A percentile compares a stretch with the other conserved stretches of the same genome.
Evolutionary conservation across 2,329 filamentous ascomycete genomes (phyloP).

Genomic region (Colletotrichum gloeosporioides): DNA sequence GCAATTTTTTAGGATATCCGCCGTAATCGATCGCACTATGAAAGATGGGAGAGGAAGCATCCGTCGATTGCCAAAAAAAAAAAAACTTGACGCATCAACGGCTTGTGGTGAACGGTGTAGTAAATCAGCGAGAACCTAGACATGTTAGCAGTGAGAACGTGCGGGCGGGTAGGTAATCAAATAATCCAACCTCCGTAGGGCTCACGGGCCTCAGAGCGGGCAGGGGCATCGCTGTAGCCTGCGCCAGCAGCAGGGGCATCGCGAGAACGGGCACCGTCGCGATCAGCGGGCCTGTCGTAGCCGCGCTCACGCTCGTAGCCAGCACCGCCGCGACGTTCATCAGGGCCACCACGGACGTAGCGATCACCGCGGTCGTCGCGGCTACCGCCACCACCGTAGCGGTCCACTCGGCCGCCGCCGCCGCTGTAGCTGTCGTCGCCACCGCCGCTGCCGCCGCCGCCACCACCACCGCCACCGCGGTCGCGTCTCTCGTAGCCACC

Average conservation of each 20-base stretch:
- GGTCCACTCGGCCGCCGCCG: conserved; percentile 44
- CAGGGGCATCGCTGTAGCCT: conserved; percentile 45
- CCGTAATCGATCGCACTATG: conserved; percentile 20
- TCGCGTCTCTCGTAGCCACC: conserved; percentile 63
- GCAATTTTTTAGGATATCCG: conserved; percentile 23
- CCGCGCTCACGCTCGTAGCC: conserved; percentile 58
- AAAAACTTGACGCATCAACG: not conserved
- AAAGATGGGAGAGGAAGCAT: conserved; percentile 3
- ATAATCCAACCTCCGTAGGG: conserved; percentile 46
- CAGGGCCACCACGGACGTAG: conserved; percentile 45
- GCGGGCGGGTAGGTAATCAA: not conserved
- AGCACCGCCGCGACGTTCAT: conserved; percentile 39
- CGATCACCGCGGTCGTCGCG: conserved; percentile 47
- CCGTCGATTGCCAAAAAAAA: not conserved
- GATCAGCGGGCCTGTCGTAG: conserved; percentile 32
- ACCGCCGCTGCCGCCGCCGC: conserved; percentile 49
- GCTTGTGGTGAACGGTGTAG: not conserved
- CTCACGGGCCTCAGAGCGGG: conserved; percentile 49
- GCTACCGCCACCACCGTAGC: conserved; percentile 41
- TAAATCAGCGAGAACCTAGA: conserved; percentile 31
- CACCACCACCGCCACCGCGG: conserved; percentile 42
- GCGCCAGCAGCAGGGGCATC: conserved; percentile 41
- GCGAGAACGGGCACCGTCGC: conserved; percentile 44
- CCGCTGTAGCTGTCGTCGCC: conserved; percentile 35
- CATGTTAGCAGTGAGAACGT: not conserved